These are phyloP conservation scores for Evansstolkia leycettana DNA, from an alignment of 495 filamentous ascomycete species.

Conservation along the genomic window DNA sequence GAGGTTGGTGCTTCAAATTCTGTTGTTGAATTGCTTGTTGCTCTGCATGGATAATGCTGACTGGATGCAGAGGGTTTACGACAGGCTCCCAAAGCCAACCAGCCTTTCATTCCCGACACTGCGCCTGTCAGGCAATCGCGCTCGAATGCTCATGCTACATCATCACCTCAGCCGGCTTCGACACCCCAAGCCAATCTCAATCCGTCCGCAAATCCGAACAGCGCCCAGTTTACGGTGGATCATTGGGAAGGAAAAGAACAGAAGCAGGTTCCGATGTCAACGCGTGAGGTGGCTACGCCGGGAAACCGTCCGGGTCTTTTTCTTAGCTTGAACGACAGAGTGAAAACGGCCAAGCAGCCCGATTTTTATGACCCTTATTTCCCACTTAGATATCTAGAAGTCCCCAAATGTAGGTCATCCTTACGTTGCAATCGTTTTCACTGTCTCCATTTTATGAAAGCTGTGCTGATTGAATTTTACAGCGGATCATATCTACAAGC, in stretches of 20 bases:
- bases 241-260: slow-evolving; percentile 28
- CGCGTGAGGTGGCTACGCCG: slow-evolving; percentile 30
- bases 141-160: slow-evolving; percentile 20
- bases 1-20: slow-evolving; percentile 7
- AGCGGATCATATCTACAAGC: slow-evolving; percentile 66
- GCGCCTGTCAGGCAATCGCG: slow-evolving; percentile 22
- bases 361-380: slow-evolving; percentile 35
- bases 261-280: slow-evolving; percentile 27
- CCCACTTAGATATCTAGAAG: slow-evolving; percentile 27
- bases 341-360: slow-evolving; percentile 20
- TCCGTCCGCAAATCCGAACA: slow-evolving; percentile 19
- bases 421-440: background rate
- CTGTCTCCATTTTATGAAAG: background rate
- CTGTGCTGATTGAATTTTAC: slow-evolving; percentile 1
- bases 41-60: slow-evolving; percentile 4
- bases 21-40: background rate
- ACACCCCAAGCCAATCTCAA: slow-evolving; percentile 16
- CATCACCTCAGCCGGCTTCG: slow-evolving; percentile 21
- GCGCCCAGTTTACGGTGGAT: slow-evolving; percentile 17
- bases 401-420: slow-evolving; percentile 26
- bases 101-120: slow-evolving; percentile 36
- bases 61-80: slow-evolving; percentile 30
- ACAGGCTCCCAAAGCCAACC: slow-evolving; percentile 33
- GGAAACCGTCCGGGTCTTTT: slow-evolving; percentile 31
- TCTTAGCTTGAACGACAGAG: slow-evolving; percentile 12